Evolutionary conservation across 1,284 basidiomycete species (phyloP).

Genomic region (Ustilago trichophora): DNA sequence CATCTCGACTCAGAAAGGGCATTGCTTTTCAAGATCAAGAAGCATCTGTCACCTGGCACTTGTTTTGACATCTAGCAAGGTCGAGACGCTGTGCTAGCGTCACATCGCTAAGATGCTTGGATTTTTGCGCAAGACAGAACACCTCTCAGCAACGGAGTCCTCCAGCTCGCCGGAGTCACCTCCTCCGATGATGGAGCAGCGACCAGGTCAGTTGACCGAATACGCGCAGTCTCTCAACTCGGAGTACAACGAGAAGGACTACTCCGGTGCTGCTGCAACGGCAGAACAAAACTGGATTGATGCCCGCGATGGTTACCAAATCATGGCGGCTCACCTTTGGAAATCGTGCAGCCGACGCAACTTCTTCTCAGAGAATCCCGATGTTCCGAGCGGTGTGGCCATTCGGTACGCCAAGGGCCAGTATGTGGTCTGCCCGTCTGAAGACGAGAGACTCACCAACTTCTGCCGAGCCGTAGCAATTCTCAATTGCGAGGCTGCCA

Average conservation of each 20-base stretch:
- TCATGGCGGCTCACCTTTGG: constrained; percentile 48
- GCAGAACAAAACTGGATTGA: constrained; percentile 31
- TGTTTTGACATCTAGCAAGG: too few species aligned
- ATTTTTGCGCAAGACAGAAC: constrained; percentile 12
- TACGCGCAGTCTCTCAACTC: constrained; percentile 14
- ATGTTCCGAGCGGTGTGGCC: constrained; percentile 32
- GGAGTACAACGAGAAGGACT: constrained; percentile 5
- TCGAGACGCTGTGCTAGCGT: too few species aligned
- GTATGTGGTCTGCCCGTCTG: constrained; percentile 40
- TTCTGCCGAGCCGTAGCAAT: constrained; percentile 71
- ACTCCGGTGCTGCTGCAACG: not conserved
- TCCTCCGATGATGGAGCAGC: constrained; percentile 20
- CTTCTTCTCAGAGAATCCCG: constrained; percentile 25
- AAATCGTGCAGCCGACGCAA: constrained; percentile 18
- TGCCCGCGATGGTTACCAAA: constrained; percentile 38
- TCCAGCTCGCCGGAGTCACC: not conserved
- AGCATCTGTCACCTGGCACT: too few species aligned
- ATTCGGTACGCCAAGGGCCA: constrained; percentile 45
- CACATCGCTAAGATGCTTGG: constrained; percentile 18
- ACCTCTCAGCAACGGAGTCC: not conserved
- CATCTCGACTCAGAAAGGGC: too few species aligned
- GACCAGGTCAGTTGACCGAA: not conserved
- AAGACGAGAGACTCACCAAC: constrained; percentile 16
- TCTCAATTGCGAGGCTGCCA: constrained; percentile 81
- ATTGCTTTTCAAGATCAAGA: too few species aligned